Conservation (phyloP, 176 grass and related monocot genomes). For the Saccharum spontaneum region DNA sequence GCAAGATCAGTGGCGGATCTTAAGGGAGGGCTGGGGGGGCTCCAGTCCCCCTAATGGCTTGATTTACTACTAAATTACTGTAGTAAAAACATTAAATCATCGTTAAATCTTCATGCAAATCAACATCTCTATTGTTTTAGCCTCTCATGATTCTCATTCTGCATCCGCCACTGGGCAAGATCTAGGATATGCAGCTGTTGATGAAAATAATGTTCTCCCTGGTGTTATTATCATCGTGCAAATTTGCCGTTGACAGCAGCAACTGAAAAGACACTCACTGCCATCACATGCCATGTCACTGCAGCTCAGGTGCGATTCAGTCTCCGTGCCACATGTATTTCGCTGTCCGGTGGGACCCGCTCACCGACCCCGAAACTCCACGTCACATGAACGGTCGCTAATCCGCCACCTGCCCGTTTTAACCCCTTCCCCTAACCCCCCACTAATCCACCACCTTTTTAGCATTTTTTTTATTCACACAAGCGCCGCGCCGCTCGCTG, state of each 20-base stretch:
- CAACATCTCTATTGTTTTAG: no score
- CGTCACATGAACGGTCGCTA: slow-evolving; percentile 18
- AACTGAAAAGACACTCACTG: background rate
- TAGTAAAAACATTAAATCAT: no score
- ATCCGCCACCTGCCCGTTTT: slow-evolving; percentile 12
- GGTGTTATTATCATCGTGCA: background rate
- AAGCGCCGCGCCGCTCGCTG: background rate
- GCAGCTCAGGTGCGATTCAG: no score
- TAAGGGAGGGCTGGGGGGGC: no score
- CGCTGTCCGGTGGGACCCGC: background rate
- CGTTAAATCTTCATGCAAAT: no score
- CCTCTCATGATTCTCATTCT: no score
- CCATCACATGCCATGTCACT: background rate
- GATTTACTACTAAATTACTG: no score
- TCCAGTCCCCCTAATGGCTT: no score
- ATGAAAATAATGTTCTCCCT: background rate
- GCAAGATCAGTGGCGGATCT: no score
- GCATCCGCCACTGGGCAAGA: no score
- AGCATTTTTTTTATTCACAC: background rate
- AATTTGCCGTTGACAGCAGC: background rate
- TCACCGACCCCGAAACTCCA: slow-evolving; percentile 15
- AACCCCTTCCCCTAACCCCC: background rate
- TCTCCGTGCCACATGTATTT: background rate
- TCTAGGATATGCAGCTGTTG: background rate
- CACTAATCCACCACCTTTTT: slow-evolving; percentile 8